Conservation (phyloP, 1,139 yeast genomes). For the Yamadazyma aaseri region DNA sequence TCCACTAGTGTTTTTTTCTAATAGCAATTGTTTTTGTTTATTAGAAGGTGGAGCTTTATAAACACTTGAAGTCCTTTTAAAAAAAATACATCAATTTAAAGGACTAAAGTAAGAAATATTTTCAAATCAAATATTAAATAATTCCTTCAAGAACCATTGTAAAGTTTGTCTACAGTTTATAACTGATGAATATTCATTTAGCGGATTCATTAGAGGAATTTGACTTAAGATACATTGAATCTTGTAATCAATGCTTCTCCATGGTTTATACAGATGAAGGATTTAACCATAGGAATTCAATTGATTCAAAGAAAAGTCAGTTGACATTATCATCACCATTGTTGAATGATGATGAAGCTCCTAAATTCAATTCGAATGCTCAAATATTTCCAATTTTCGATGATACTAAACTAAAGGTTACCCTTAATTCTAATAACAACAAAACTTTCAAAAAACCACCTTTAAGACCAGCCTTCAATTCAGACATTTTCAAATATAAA, state of each 20-base stretch:
- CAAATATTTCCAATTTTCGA: slow-evolving; percentile 13
- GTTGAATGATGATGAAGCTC: slow-evolving; percentile 13
- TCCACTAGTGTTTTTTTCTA: too few relatives aligned
- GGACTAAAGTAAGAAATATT: too few relatives aligned
- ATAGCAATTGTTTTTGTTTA: too few relatives aligned
- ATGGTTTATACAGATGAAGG: slow-evolving; percentile 7
- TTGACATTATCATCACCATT: slow-evolving; percentile 18
- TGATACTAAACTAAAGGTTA: slow-evolving; percentile 8
- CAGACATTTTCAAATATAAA: slow-evolving; percentile 4
- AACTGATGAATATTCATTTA: slow-evolving; percentile 18
- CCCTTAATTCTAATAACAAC: neutral
- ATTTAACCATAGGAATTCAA: slow-evolving; percentile 7
- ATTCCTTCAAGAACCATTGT: neutral
- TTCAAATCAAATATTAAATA: slow-evolving; percentile 1
- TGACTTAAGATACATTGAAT: slow-evolving; percentile 19
- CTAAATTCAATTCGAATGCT: slow-evolving; percentile 2
- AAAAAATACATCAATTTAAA: too few relatives aligned
- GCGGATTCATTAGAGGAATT: slow-evolving; percentile 20
- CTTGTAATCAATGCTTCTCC: slow-evolving; percentile 18
- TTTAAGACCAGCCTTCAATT: slow-evolving; percentile 12
- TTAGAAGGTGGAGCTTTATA: too few relatives aligned
- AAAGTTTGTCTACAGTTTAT: too few relatives aligned
- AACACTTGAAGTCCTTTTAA: too few relatives aligned
- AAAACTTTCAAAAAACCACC: slow-evolving; percentile 15
- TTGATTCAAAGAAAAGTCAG: slow-evolving; percentile 9